A percentile compares a stretch with the other conserved stretches of the same genome.
These are phyloP conservation scores for Sorghum bicolor DNA, from an alignment of 176 grass and related monocot genomes.

Conservation along the genomic window DNA sequence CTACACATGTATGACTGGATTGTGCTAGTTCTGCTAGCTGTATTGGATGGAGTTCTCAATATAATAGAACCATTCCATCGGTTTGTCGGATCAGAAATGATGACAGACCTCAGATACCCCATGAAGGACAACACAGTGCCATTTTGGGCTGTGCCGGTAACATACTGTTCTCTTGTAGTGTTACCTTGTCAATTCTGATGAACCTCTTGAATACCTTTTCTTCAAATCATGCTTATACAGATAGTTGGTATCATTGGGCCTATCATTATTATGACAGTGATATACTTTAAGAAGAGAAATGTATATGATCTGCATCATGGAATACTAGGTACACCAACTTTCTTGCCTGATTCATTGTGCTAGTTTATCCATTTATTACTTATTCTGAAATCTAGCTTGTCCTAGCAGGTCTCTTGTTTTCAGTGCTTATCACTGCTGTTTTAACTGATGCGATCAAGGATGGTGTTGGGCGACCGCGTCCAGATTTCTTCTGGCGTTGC, in stretches of 20 bases:
- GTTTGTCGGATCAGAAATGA: conserved; percentile 74
- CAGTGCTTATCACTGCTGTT: conserved; percentile 71
- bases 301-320: conserved; percentile 84
- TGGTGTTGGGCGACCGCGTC: conserved; percentile 66
- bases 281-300: conserved; percentile 77
- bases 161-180: conserved; percentile 14
- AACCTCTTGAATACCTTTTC: conserved; percentile 8
- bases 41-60: conserved; percentile 60
- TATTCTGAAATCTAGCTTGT: conserved; percentile 7
- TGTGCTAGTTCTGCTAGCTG: conserved; percentile 55
- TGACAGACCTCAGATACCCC: conserved; percentile 76
- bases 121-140: conserved; percentile 81
- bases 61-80: conserved; percentile 85
- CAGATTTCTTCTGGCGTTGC: conserved; percentile 89
- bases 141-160: conserved; percentile 83
- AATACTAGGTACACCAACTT: conserved; percentile 47
- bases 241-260: conserved; percentile 62
- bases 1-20: conserved; percentile 74
- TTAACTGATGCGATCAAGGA: conserved; percentile 83
- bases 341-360: background rate
- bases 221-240: conserved; percentile 37
- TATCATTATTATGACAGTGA: conserved; percentile 48
- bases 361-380: conserved; percentile 17
- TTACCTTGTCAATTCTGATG: conserved; percentile 15
- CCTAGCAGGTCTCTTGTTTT: conserved; percentile 63